Base-by-base conservation (phyloP, 805 yeast genomes). In the Scheffersomyces ergatensis region DNA sequence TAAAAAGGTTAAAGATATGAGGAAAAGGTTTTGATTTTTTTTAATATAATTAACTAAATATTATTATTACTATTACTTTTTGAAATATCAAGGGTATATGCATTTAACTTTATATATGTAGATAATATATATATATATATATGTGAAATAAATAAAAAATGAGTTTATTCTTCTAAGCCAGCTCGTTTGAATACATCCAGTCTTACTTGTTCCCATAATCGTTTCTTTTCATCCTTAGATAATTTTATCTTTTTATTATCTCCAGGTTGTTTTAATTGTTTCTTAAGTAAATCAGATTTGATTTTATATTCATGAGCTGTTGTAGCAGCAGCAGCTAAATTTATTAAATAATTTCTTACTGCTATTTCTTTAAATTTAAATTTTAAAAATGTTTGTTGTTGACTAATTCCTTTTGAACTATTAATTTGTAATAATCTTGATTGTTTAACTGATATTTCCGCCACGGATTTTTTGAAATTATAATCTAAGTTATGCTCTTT, bases 1-100 rank as follows among this genome's bases (percentile, higher is more conserved):
- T 62, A 82, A 83, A 60, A 80, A 80, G 56, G 65, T 77, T 34
- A 76, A 78, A 54, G 76, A 73, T 29, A 78, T 76, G 71, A 78
- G 93, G 54, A 74, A 72, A 48, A 76, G 70, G 55, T 72, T 62
- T 51, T 73, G 53, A 45, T 31, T n/a, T 16, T 14, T 7, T 5
- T 6, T 18, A 17, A 13, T 9, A 15, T 14, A 8, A 29, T 13
- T 7, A 29, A 29, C 8, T n/a, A n/a, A n/a, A n/a, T n/a, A n/a
- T n/a, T n/a, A n/a, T n/a, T n/a, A n/a, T n/a, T n/a, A n/a, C 13
- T 11, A 25, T 25, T 13, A 13, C 13, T 25, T 11, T 13, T 11
- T 25, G 12, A 25, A 25, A 13, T 11, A 25, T 11, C 13, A 13
- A 13, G 11, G 27, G 27, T 25, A 24, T 24, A n/a, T 27, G 17